A percentile compares a stretch with the other conserved stretches of the same genome.
Evolutionary conservation across 2,329 filamentous ascomycete species (phyloP).

Genomic region (Trichocomaceae sp.): DNA sequence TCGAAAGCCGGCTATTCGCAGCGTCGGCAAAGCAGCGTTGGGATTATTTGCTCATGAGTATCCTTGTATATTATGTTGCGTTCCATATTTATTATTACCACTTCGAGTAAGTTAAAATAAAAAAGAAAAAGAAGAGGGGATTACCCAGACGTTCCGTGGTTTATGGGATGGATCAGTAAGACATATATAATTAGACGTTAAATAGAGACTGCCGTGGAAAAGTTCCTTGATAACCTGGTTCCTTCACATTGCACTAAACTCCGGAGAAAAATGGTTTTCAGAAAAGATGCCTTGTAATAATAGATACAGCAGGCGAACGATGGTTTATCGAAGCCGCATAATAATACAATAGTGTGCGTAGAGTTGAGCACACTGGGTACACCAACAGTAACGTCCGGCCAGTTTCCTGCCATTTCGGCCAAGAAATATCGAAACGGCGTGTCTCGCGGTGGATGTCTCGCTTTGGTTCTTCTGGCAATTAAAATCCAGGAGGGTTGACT

Average conservation of each 20-base stretch:
- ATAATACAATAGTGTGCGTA: not conserved
- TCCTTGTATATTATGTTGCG: not conserved
- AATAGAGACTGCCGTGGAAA: not conserved
- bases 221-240: slow-evolving; percentile 5
- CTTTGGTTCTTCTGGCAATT: slow-evolving; percentile 28
- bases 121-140: not conserved
- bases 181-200: not conserved
- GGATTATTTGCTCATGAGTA: slow-evolving; percentile 3
- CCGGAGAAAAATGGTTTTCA: not conserved
- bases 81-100: not conserved
- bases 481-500: slow-evolving; percentile 92
- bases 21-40: not conserved
- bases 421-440: not conserved
- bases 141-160: not conserved
- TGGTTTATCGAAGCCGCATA: not conserved
- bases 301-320: not conserved
- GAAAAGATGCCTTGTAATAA: slow-evolving; percentile 2
- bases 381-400: not conserved
- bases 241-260: slow-evolving; percentile 4
- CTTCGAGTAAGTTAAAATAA: not conserved
- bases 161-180: not conserved
- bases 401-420: not conserved
- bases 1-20: not conserved
- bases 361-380: not conserved
- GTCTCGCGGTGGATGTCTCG: not conserved